Percentiles rank a stretch among this genome's conserved stretches.
Evolutionary conservation across 805 yeast species (phyloP).

Genomic region (Sungouiozyma intestinalis): DNA sequence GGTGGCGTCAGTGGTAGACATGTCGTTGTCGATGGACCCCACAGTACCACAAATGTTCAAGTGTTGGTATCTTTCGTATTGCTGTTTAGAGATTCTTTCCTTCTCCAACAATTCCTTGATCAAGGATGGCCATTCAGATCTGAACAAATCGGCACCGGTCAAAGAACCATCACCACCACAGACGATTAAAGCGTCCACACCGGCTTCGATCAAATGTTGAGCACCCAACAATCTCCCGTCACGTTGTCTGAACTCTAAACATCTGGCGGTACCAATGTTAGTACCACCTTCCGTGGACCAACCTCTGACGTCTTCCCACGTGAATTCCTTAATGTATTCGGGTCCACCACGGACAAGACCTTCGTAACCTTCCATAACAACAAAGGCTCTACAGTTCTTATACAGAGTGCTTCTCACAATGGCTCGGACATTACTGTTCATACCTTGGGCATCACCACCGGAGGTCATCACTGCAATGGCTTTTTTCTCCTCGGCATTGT

Average conservation of each 20-base stretch:
- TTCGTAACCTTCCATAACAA: constrained; percentile 63
- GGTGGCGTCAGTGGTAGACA: constrained; percentile 77
- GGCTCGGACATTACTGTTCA: constrained; percentile 69
- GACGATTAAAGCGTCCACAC: constrained; percentile 69
- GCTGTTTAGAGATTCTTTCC: constrained; percentile 36
- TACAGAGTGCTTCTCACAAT: constrained; percentile 59
- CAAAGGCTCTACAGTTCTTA: constrained; percentile 56
- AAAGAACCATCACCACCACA: constrained; percentile 81
- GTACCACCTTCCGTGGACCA: constrained; percentile 69
- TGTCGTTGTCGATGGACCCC: constrained; percentile 78
- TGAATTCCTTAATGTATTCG: constrained; percentile 44
- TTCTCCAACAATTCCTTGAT: constrained; percentile 44
- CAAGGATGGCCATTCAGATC: constrained; percentile 69
- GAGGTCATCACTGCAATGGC: constrained; percentile 71
- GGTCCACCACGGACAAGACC: constrained; percentile 61
- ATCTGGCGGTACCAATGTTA: constrained; percentile 68
- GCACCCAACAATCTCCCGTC: constrained; percentile 56
- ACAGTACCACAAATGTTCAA: constrained; percentile 66
- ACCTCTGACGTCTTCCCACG: constrained; percentile 66
- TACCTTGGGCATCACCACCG: constrained; percentile 77
- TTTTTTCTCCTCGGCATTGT: constrained; percentile 15
- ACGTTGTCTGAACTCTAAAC: constrained; percentile 55
- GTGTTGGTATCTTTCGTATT: constrained; percentile 39
- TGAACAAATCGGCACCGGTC: constrained; percentile 71
- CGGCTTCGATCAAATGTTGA: constrained; percentile 53